Evolutionary conservation across 2,329 filamentous ascomycete species (phyloP), one percentile per base, ranked within the genome.

Genomic region (Trichoderma koningiopsis): DNA sequence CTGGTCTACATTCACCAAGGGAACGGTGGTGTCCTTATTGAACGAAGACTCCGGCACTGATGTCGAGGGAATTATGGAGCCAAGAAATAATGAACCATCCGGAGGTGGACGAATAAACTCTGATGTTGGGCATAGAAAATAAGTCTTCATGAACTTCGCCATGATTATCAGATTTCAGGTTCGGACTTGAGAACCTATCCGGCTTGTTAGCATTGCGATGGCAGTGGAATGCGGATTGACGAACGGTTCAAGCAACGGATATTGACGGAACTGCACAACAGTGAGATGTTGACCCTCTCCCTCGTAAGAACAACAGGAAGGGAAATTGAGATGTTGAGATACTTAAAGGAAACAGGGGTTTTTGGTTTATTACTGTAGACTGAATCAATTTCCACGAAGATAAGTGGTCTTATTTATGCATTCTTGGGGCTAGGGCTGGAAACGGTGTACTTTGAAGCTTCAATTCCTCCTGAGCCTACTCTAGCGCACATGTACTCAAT

Each of bases 41-140:
- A 65, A n/a, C 22, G 62, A 29, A 29, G 40, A 47, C 33, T 57
- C 24, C 27, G 62, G 62, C 5, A 29, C 14, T 49, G 53, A 57
- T 27, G 53, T 58, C 2, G 40, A 19, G 40, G 6, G 5, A n/a
- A 43, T 43, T 2, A 43, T 43, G 3, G 40, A 43, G 16, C 40
- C 40, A 8, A 43, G 40, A n/a, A 43, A 43, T 8, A 43, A 43
- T 0, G 16, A 3, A n/a, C 40, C 40, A 7, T 43, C 40, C 6
- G 40, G 40, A 8, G 40, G 40, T 8, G 16, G 40, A n/a, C 5
- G 40, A 19, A 43, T 43, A 19, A 43, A 43, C 5, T 43, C 40
- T n/a, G 53, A 66, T 6, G 53, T 66, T 6, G 62, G 62, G 33
- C 53, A 58, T 3, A 66, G 53, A 1, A 66, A 66, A 47, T 66